Base-by-base conservation (phyloP, 768 basidiomycete genomes). In the Paxillus involutus region DNA sequence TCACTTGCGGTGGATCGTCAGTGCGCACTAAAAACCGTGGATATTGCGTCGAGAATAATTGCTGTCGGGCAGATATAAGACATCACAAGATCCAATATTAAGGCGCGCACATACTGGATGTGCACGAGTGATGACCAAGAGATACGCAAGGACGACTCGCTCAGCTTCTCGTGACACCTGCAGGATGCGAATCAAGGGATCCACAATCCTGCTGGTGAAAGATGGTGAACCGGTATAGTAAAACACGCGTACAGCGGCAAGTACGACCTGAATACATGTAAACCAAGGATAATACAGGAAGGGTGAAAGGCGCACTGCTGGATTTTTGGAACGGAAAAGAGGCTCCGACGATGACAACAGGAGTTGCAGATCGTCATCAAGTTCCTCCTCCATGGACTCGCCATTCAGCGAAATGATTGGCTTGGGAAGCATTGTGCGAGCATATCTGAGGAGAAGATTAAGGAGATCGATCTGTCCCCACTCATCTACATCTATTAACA, bases 381-480 rank as follows among this genome's bases (percentile, higher is more conserved):
- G 64, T 42, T 92, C 86, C 54, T 83, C 82, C n/a, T 71, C 69
- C n/a, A 60, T 51, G 9, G 65, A 63, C 32, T 63, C 69, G 11
- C 48, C 62, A 8, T 67, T 71, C 4, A 63, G 67, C 9, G 70
- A 66, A 17, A 71, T 59, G 1, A 68, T 70, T 10, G 91, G 87
- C 57, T 85, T 76, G 2, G 83, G 80, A 32, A 97, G 77, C 92
- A 96, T 95, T 0, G 80, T 81, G 47, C 95, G 75, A 3, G 83
- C 90, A 66, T 99, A 99, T 54, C 90, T 77, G 51, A 86, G 71
- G 32, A 99, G 78, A 13, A 98, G 77, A 42, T 86, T 80, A 56
- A 96, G 77, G 17, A 94, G 70, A 44, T 86, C 82, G 6, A 89
- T 82, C 69, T 98, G 97, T 0, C 94, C 94, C 97, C 97, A 99